Percentiles rank a stretch among this genome's conserved stretches.
phyloP scores from a whole-genome alignment of 1,139 yeast species.

The Suhomyces chickasaworum region DNA sequence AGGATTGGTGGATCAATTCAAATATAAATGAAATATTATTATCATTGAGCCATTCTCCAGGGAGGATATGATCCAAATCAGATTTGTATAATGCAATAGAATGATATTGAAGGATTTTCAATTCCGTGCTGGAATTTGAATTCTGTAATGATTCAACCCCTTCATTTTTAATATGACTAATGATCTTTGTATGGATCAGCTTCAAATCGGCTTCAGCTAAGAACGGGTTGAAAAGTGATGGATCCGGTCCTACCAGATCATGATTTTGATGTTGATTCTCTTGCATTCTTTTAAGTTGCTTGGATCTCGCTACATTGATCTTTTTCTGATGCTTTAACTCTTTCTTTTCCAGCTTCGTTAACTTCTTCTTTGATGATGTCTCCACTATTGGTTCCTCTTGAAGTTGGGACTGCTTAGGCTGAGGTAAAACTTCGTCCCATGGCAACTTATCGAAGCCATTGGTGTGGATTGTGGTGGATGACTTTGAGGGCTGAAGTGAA shows the following conservation, averaged over 20 bases:
- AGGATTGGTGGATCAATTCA: slow-evolving; percentile 46
- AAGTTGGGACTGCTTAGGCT: slow-evolving; percentile 6
- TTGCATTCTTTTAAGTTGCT: slow-evolving; percentile 22
- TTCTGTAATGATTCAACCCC: slow-evolving; percentile 5
- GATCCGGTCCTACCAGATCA: background rate
- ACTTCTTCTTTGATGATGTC: slow-evolving; percentile 18
- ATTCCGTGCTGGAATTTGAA: slow-evolving; percentile 20
- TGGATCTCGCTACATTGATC: slow-evolving; percentile 26
- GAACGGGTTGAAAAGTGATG: slow-evolving; percentile 22
- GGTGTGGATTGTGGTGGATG: slow-evolving; percentile 9
- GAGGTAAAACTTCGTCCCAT: slow-evolving; percentile 23
- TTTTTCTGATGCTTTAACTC: slow-evolving; percentile 35
- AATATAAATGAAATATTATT: slow-evolving; percentile 65
- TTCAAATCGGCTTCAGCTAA: slow-evolving; percentile 28
- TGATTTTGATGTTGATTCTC: slow-evolving; percentile 15
- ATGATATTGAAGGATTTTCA: slow-evolving; percentile 40
- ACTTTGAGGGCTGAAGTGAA: background rate
- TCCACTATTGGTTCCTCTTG: slow-evolving; percentile 12
- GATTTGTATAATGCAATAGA: slow-evolving; percentile 44
- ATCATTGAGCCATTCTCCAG: slow-evolving; percentile 76
- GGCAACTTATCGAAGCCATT: slow-evolving; percentile 39
- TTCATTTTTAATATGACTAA: slow-evolving; percentile 6
- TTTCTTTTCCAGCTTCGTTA: slow-evolving; percentile 33
- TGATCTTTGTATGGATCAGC: slow-evolving; percentile 11
- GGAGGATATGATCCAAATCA: slow-evolving; percentile 40